A percentile compares a stretch with the other conserved stretches of the same genome.
These are phyloP conservation scores for Murraya paniculata DNA, from an alignment of 345 rosid genomes.

Conservation along the genomic window DNA sequence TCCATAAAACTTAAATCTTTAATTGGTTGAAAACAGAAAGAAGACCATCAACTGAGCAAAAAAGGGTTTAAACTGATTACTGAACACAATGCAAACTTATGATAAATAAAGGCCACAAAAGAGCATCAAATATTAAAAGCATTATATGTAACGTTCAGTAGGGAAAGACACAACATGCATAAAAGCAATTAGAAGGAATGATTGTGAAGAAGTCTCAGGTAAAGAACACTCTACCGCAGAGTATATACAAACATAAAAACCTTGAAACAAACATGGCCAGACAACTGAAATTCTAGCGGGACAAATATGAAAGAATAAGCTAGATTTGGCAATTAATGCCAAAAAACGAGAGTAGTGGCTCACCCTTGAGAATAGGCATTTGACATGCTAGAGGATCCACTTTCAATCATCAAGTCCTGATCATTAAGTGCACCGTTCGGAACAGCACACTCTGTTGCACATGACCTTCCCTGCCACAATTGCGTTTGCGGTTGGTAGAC, in stretches of 20 bases:
- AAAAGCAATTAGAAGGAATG: neutral
- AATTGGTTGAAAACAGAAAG: neutral
- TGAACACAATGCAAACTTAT: neutral
- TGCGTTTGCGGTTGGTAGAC: constrained; percentile 41
- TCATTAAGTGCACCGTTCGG: constrained; percentile 31
- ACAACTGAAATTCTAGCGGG: neutral
- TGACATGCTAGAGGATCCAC: constrained; percentile 41
- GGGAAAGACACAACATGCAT: too few relatives aligned
- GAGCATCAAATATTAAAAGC: neutral
- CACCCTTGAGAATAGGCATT: constrained; percentile 71
- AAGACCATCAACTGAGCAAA: neutral
- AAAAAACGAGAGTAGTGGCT: neutral
- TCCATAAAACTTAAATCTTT: neutral
- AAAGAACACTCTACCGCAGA: neutral
- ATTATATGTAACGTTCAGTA: neutral
- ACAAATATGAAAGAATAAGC: neutral
- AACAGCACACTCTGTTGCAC: constrained; percentile 24
- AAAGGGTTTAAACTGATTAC: neutral
- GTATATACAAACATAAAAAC: neutral
- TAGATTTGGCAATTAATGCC: neutral
- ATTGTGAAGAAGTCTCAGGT: neutral
- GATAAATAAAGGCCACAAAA: neutral
- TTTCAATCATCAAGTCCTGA: constrained; percentile 25
- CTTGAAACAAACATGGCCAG: neutral
- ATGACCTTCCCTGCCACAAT: constrained; percentile 41